These are phyloP conservation scores for Elsinoe necatrix DNA, from an alignment of 2,329 filamentous ascomycete genomes.

Conservation along the genomic window DNA sequence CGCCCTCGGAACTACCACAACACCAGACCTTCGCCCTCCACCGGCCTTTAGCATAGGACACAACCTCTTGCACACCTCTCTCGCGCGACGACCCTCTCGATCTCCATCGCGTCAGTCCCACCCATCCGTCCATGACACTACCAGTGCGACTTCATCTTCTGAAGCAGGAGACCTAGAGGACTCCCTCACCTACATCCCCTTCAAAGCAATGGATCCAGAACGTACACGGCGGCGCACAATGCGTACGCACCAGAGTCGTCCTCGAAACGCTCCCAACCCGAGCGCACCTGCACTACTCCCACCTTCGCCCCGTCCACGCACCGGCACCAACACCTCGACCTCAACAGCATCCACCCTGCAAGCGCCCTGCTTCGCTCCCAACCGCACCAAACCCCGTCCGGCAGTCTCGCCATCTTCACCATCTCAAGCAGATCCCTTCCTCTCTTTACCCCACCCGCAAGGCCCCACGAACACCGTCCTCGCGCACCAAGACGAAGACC, in stretches of 20 bases:
- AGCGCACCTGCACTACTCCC: not conserved
- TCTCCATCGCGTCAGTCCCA: not conserved
- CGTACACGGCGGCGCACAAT: not conserved
- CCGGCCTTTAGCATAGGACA: not conserved
- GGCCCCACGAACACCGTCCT: too few relatives aligned
- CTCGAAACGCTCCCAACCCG: not conserved
- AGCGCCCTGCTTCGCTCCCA: not conserved
- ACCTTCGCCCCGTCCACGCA: not conserved
- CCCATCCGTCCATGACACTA: not conserved
- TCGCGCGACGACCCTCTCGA: conserved; percentile 9
- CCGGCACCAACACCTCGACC: not conserved
- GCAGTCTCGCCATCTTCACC: not conserved
- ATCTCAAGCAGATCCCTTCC: not conserved
- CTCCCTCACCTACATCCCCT: conserved; percentile 1
- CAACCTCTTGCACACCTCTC: not conserved
- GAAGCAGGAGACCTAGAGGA: not conserved
- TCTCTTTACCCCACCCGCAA: not conserved
- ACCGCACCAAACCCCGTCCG: not conserved
- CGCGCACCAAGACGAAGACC: not conserved
- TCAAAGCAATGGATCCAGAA: not conserved
- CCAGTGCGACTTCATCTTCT: not conserved
- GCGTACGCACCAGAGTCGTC: not conserved
- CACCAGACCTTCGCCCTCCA: not conserved
- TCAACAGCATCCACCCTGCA: not conserved
- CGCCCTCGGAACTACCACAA: conserved; percentile 4